Evolutionary conservation across 495 filamentous ascomycete species (phyloP).

Genomic region (Neurospora sp.): DNA sequence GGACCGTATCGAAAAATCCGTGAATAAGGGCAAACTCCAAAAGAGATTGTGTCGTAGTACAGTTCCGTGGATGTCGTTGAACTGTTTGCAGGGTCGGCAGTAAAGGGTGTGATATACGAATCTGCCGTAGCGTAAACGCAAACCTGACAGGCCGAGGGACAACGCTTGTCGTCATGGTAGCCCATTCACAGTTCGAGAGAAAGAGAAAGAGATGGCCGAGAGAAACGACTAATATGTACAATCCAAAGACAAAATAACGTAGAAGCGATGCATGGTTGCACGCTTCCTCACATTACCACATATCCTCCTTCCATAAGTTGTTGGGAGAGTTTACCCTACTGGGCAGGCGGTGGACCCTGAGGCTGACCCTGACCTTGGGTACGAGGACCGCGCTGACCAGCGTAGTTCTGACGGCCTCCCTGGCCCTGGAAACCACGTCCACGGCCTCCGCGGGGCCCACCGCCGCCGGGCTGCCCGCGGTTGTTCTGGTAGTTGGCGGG

Average conservation of each 20-base stretch:
- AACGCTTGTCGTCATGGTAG: background rate
- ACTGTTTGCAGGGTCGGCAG: background rate
- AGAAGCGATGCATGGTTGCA: constrained; percentile 10
- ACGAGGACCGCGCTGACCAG: constrained; percentile 32
- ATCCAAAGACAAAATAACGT: constrained; percentile 11
- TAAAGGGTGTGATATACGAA: background rate
- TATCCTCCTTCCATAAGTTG: background rate
- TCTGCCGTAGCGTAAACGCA: background rate
- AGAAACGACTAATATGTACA: constrained; percentile 24
- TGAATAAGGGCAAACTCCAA: background rate
- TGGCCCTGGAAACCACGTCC: constrained; percentile 21
- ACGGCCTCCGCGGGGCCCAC: constrained; percentile 16
- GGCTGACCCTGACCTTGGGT: constrained; percentile 18
- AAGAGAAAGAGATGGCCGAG: constrained; percentile 1
- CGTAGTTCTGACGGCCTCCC: constrained; percentile 30
- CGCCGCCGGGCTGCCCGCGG: constrained; percentile 23
- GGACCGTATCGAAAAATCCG: background rate
- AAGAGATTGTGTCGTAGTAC: background rate
- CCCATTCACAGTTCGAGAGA: background rate
- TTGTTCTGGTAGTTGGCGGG: constrained; percentile 29
- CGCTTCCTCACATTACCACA: constrained; percentile 6
- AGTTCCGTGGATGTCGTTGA: background rate
- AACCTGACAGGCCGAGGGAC: background rate
- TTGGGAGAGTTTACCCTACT: constrained; percentile 16
- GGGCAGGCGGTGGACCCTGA: constrained; percentile 20